Percentiles rank a stretch among this genome's conserved stretches.
phyloP scores from a whole-genome alignment of 352 stramenopile species.

The Pythium aquatile region DNA sequence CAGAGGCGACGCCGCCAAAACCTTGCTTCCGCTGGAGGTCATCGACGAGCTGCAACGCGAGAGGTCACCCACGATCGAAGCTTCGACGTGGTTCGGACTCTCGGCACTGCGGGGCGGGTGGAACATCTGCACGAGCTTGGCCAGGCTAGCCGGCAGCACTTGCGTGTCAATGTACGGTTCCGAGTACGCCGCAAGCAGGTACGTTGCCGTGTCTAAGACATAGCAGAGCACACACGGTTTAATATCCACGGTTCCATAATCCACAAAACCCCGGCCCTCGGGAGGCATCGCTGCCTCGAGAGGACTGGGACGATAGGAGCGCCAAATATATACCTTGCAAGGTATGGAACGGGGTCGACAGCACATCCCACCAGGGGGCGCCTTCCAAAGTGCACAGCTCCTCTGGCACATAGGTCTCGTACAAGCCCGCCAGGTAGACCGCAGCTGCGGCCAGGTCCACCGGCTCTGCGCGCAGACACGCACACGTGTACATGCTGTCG shows the following conservation, averaged over 20 bases:
- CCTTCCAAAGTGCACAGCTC: slow-evolving; percentile 51
- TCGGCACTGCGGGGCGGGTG: slow-evolving; percentile 57
- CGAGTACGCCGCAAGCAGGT: slow-evolving; percentile 76
- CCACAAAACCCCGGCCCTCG: slow-evolving; percentile 2
- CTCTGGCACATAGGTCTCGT: slow-evolving; percentile 77
- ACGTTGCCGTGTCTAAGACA: slow-evolving; percentile 76
- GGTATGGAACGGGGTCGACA: slow-evolving; percentile 65
- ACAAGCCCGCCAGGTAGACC: slow-evolving; percentile 81
- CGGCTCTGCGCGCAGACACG: slow-evolving; percentile 76
- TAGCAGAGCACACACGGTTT: slow-evolving; percentile 50
- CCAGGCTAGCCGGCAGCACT: slow-evolving; percentile 65
- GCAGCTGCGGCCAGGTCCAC: slow-evolving; percentile 70
- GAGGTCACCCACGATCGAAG: slow-evolving; percentile 12
- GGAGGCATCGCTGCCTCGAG: neutral
- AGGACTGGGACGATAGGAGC: slow-evolving; percentile 20
- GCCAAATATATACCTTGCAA: slow-evolving; percentile 76
- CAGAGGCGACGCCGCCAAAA: slow-evolving; percentile 34
- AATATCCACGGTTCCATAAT: slow-evolving; percentile 58
- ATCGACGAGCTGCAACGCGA: slow-evolving; percentile 9
- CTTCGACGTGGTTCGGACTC: slow-evolving; percentile 38
- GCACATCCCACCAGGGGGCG: slow-evolving; percentile 68
- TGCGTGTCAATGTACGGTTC: slow-evolving; percentile 75
- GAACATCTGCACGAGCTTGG: slow-evolving; percentile 75
- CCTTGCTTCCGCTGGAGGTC: slow-evolving; percentile 6
- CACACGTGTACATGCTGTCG: slow-evolving; percentile 82